Percentiles rank a stretch among this genome's conserved stretches.
These are phyloP conservation scores for Candolleomyces eurysporus DNA, from an alignment of 768 basidiomycete species.

Conservation along the genomic window DNA sequence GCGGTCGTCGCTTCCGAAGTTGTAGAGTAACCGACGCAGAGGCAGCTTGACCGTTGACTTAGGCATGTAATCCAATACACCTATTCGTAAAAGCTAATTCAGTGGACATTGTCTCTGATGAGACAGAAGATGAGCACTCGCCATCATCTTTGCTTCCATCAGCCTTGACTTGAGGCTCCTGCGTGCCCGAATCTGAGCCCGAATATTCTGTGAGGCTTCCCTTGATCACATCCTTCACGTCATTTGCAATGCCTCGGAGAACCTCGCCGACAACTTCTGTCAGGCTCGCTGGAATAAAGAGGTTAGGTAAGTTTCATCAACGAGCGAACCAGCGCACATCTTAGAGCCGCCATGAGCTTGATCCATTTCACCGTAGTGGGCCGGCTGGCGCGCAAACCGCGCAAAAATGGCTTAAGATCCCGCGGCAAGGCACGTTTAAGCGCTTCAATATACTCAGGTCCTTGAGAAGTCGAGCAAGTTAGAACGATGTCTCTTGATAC, in stretches of 20 bases:
- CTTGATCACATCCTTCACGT: not conserved
- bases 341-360: not conserved
- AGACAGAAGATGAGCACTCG: not conserved
- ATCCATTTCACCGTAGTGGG: not conserved
- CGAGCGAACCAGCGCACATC: not conserved
- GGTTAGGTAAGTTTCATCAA: not conserved
- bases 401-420: not conserved
- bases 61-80: not conserved
- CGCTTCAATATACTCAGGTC: not conserved
- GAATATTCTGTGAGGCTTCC: not conserved
- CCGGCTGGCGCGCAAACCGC: not conserved
- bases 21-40: not conserved
- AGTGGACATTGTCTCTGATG: not conserved
- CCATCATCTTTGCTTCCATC: not conserved
- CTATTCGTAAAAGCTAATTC: not conserved
- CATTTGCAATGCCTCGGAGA: not conserved
- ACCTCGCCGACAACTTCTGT: not conserved
- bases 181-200: no score
- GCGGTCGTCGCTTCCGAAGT: not conserved
- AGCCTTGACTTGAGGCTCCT: not conserved
- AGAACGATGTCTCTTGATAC: not conserved
- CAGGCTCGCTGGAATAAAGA: not conserved
- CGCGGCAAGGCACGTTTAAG: not conserved
- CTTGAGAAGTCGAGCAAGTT: not conserved
- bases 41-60: not conserved